Evolutionary conservation across 768 basidiomycete species (phyloP).

Genomic region (Russula brevipes): DNA sequence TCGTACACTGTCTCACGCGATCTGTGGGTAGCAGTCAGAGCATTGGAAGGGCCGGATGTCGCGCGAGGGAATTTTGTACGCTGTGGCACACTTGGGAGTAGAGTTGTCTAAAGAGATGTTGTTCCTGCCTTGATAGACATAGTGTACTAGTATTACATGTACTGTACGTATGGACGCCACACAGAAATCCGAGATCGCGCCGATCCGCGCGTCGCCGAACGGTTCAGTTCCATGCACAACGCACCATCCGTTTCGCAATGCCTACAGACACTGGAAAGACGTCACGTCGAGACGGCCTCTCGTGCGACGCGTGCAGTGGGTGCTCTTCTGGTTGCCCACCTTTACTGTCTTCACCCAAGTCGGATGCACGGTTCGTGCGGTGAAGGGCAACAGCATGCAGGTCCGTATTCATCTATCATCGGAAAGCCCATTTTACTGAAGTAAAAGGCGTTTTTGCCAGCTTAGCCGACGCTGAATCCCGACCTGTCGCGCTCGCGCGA

Average conservation of each 20-base stretch:
- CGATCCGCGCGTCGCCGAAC: no score
- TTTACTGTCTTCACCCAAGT: conserved; percentile 15
- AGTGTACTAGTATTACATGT: no score
- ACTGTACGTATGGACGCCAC: no score
- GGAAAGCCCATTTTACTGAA: neutral
- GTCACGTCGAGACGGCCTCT: neutral
- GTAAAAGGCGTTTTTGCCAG: neutral
- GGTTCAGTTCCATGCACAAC: neutral
- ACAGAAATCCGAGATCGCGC: no score
- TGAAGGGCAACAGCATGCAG: conserved; percentile 26
- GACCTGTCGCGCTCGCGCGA: conserved; percentile 20
- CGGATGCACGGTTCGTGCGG: conserved; percentile 14
- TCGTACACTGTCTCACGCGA: neutral
- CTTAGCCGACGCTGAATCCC: conserved; percentile 25
- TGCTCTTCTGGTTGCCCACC: conserved; percentile 22
- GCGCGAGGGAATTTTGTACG: conserved; percentile 22
- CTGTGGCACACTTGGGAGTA: conserved; percentile 27
- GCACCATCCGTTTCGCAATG: conserved; percentile 4
- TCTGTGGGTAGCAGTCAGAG: conserved; percentile 9
- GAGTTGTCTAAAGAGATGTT: conserved; percentile 27
- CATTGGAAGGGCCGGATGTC: conserved; percentile 24
- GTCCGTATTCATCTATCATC: neutral
- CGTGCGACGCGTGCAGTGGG: conserved; percentile 2
- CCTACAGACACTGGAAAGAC: conserved; percentile 3
- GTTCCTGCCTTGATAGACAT: conserved; percentile 11